Percentiles rank a stretch among this genome's conserved stretches.
Conservation (phyloP, 257 asterid genomes). For the Phtheirospermum japonicum region DNA sequence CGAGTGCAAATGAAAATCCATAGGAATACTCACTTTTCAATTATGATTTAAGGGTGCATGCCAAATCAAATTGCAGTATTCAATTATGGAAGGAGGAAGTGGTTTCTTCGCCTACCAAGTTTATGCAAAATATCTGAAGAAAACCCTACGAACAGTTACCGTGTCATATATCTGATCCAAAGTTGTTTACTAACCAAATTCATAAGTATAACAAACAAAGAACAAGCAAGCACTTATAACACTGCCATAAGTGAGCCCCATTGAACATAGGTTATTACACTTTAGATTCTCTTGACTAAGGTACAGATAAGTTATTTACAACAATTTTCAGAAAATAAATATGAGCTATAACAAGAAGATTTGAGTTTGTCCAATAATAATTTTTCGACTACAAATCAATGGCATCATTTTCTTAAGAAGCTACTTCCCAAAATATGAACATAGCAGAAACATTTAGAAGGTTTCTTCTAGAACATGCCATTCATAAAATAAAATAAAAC, state of each 20-base stretch:
- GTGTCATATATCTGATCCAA: not conserved
- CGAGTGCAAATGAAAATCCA: not conserved
- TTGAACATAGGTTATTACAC: too few species aligned
- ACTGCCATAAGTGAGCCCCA: not conserved
- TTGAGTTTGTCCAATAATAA: slow-evolving; percentile 7
- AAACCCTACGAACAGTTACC: too few species aligned
- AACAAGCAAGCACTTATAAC: not conserved
- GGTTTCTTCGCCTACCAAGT: not conserved
- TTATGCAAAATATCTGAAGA: not conserved
- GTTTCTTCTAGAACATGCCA: not conserved
- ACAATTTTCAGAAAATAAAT: not conserved
- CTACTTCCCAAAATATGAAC: not conserved
- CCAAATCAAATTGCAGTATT: not conserved
- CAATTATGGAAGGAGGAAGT: not conserved
- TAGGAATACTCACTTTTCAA: not conserved
- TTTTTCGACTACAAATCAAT: slow-evolving; percentile 6
- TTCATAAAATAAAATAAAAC: not conserved
- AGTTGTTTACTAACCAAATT: not conserved
- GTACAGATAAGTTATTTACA: not conserved
- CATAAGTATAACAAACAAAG: not conserved
- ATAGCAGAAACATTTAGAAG: not conserved
- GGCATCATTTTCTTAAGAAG: slow-evolving; percentile 14
- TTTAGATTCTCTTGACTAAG: not conserved
- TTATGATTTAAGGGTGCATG: not conserved
- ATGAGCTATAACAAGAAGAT: not conserved